Percentiles rank a stretch among this genome's conserved stretches.
Conservation (phyloP, 768 basidiomycete genomes). For the Jaapia argillacea region DNA sequence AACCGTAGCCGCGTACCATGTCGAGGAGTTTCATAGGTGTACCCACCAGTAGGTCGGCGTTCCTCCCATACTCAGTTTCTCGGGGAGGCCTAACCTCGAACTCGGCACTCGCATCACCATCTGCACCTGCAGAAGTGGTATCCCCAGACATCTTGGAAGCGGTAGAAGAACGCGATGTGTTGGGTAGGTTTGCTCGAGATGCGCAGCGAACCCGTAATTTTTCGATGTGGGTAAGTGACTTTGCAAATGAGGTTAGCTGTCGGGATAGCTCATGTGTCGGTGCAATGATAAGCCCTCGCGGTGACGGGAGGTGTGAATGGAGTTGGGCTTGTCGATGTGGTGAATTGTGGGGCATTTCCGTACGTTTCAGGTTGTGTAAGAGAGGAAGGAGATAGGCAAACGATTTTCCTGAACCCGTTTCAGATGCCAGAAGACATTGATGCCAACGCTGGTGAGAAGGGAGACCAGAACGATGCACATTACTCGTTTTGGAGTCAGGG, state of each 20-base stretch:
- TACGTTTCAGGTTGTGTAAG: constrained; percentile 64
- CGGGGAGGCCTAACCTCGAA: constrained; percentile 12
- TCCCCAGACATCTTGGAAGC: constrained; percentile 39
- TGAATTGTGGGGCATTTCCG: constrained; percentile 29
- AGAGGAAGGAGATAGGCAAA: constrained; percentile 84
- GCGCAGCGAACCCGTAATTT: constrained; percentile 72
- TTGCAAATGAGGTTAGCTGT: constrained; percentile 68
- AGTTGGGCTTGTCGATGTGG: constrained; percentile 24
- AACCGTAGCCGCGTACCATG: constrained; percentile 42
- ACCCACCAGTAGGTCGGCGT: constrained; percentile 51
- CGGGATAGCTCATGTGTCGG: constrained; percentile 87
- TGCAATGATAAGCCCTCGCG: constrained; percentile 72
- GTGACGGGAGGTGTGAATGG: too few species aligned
- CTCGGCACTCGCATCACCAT: constrained; percentile 16
- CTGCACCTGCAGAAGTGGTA: constrained; percentile 5
- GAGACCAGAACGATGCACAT: constrained; percentile 6
- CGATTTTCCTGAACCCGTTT: constrained; percentile 90
- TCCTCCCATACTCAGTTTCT: constrained; percentile 11
- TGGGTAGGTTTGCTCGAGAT: constrained; percentile 44
- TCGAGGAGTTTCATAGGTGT: constrained; percentile 59
- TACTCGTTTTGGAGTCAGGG: constrained; percentile 7
- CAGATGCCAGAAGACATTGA: constrained; percentile 66
- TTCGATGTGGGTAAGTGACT: constrained; percentile 59
- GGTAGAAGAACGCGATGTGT: constrained; percentile 18
- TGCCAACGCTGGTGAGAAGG: constrained; percentile 28